phyloP scores from a whole-genome alignment of 495 filamentous ascomycete genomes.

The Tuber indicum region DNA sequence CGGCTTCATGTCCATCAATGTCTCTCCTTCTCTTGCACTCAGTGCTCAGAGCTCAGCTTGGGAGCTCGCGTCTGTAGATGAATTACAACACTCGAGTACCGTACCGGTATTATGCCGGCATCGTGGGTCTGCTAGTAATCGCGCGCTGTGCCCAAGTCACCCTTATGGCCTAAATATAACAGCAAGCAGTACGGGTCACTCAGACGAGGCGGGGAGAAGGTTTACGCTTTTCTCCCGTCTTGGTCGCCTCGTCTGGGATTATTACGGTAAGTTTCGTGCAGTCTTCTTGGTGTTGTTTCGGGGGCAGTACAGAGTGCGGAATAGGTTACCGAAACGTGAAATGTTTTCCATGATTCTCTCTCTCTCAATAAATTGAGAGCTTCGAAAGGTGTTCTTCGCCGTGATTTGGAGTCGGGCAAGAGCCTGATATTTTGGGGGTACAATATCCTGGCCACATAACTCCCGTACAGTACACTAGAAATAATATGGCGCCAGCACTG shows the following conservation, averaged over 20 bases:
- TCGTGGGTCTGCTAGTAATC: neutral
- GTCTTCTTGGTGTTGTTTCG: neutral
- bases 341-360: neutral
- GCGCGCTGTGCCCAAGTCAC: neutral
- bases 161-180: neutral
- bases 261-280: neutral
- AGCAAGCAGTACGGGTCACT: neutral
- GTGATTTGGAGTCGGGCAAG: neutral
- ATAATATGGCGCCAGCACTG: neutral
- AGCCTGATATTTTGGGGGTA: neutral
- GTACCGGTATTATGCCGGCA: neutral
- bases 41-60: neutral
- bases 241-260: neutral
- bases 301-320: neutral
- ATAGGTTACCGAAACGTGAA: neutral
- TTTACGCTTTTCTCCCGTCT: neutral
- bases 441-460: neutral
- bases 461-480: neutral
- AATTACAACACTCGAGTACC: neutral
- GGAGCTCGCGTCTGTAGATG: neutral
- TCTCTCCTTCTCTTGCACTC: neutral
- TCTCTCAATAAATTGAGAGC: neutral
- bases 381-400: neutral
- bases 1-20: neutral
- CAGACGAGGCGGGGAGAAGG: neutral